Percentiles rank a stretch among this genome's conserved stretches.
Conservation (phyloP, 441 rosid genomes). For the Aleurites moluccanus region DNA sequence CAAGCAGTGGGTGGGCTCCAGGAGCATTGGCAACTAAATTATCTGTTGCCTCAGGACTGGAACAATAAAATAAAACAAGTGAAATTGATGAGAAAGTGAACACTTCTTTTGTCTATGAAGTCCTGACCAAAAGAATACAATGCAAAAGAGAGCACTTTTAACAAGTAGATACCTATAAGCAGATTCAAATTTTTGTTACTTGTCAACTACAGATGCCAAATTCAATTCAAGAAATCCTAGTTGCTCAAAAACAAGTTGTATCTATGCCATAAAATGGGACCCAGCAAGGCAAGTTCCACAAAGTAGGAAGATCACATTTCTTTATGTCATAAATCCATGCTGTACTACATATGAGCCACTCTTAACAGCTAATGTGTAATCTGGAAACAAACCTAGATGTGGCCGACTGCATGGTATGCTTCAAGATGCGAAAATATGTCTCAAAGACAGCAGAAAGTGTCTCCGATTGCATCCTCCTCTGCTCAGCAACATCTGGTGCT, state of each 20-base stretch:
- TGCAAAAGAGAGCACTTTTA: neutral
- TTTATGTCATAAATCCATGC: neutral
- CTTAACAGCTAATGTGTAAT: conserved; percentile 8
- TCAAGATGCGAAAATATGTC: conserved; percentile 87
- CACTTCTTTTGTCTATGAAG: neutral
- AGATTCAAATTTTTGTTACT: neutral
- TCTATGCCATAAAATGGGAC: neutral
- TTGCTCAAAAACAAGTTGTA: neutral
- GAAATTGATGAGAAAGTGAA: neutral
- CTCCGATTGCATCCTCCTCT: conserved; percentile 73
- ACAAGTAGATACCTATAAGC: neutral
- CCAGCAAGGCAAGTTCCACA: neutral
- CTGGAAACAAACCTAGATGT: conserved; percentile 49
- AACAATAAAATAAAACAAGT: conserved; percentile 16
- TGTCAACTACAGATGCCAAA: neutral
- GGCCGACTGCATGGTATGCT: conserved; percentile 55
- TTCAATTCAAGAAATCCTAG: neutral
- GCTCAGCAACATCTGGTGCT: conserved; percentile 59
- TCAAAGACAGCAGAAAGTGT: conserved; percentile 85
- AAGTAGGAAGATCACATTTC: neutral
- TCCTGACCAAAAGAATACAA: neutral
- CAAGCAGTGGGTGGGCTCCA: conserved; percentile 70
- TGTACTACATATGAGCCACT: neutral
- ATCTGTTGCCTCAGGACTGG: conserved; percentile 54
- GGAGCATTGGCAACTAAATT: conserved; percentile 33